Conservation (phyloP, 1,284 basidiomycete species). For the Ceratobasidium papillatum region DNA sequence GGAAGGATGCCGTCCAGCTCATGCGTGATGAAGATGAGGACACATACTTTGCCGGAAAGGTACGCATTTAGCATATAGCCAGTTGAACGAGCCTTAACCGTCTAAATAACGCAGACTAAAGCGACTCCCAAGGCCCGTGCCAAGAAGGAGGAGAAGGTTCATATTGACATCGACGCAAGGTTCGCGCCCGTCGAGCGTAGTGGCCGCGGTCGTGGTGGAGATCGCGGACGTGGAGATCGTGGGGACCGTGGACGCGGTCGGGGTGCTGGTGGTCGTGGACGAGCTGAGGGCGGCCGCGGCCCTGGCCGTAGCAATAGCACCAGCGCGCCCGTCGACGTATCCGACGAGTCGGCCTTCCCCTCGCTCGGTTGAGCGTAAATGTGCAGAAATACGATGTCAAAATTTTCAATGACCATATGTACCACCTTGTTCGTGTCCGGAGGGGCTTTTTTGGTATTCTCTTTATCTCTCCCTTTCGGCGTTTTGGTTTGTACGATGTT, state of each 20-base stretch:
- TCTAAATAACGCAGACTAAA: constrained; percentile 35
- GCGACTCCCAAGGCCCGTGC: constrained; percentile 40
- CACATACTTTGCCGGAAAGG: constrained; percentile 44
- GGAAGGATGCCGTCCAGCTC: constrained; percentile 70
- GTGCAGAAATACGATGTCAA: constrained; percentile 28
- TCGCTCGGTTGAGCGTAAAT: constrained; percentile 34
- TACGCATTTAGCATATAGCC: constrained; percentile 9
- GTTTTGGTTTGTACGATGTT: constrained; percentile 33
- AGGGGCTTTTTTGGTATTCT: constrained; percentile 29
- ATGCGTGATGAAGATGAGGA: constrained; percentile 58
- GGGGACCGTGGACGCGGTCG: constrained; percentile 50
- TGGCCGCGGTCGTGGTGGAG: constrained; percentile 40
- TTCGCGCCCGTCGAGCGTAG: constrained; percentile 40
- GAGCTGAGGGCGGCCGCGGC: constrained; percentile 53
- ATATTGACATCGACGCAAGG: constrained; percentile 42
- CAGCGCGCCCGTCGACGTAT: constrained; percentile 34
- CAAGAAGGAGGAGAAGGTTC: constrained; percentile 44
- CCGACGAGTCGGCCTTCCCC: constrained; percentile 44
- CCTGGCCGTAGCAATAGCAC: background rate
- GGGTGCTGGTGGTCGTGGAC: constrained; percentile 55
- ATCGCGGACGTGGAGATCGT: constrained; percentile 46
- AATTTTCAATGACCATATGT: constrained; percentile 34
- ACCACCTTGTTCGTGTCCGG: constrained; percentile 26
- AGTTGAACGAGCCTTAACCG: background rate
- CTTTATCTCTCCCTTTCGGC: constrained; percentile 38